These are phyloP conservation scores for Spinellus fusiger DNA, from an alignment of 192 early-diverging fungal species.

Conservation along the genomic window DNA sequence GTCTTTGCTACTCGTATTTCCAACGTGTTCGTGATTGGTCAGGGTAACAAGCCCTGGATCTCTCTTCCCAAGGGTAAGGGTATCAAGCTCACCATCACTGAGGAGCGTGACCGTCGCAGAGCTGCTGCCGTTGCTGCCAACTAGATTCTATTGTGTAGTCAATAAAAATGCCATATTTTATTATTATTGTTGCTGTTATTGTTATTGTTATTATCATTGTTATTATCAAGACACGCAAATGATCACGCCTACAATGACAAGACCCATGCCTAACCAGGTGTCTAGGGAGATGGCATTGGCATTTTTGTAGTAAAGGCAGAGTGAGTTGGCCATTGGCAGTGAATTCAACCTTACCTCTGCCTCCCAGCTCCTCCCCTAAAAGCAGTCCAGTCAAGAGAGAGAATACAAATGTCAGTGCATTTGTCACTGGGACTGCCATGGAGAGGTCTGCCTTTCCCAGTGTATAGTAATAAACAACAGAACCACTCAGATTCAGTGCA, in stretches of 20 bases:
- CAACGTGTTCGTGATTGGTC: slow-evolving; percentile 90
- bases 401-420: slow-evolving; percentile 84
- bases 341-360: slow-evolving; percentile 37
- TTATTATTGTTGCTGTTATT: too few relatives aligned
- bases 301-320: not conserved
- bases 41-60: slow-evolving; percentile 89
- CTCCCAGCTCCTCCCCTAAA: slow-evolving; percentile 72
- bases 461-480: slow-evolving; percentile 89
- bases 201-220: too few relatives aligned
- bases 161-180: not conserved
- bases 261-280: slow-evolving; percentile 57
- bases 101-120: slow-evolving; percentile 92
- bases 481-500: slow-evolving; percentile 85
- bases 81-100: slow-evolving; percentile 96
- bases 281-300: slow-evolving; percentile 31
- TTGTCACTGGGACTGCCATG: slow-evolving; percentile 87
- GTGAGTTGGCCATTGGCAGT: not conserved
- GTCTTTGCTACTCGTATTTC: slow-evolving; percentile 94
- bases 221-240: too few relatives aligned
- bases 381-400: slow-evolving; percentile 73
- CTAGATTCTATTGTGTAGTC: not conserved
- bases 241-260: slow-evolving; percentile 63
- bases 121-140: slow-evolving; percentile 4
- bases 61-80: slow-evolving; percentile 99
- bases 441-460: slow-evolving; percentile 84